phyloP scores from a whole-genome alignment of 2,329 filamentous ascomycete genomes.

The Nemania sp. region DNA sequence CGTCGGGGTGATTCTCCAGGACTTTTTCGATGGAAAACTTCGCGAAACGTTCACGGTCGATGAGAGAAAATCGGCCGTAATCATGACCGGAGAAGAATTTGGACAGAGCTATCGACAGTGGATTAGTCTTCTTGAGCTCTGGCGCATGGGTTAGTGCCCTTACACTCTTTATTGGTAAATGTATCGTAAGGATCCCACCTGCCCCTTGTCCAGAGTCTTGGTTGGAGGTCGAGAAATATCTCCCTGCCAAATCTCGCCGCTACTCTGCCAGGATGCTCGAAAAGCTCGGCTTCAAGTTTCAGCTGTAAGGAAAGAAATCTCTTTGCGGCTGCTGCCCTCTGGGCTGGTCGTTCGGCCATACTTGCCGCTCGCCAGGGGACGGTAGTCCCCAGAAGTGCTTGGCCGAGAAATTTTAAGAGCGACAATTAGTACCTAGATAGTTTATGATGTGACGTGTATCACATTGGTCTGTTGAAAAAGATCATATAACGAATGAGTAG shows the following conservation, averaged over 20 bases:
- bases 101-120: neutral
- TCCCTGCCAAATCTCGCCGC: neutral
- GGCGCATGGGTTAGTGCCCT: neutral
- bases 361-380: no score
- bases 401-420: no score
- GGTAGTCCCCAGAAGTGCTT: no score
- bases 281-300: slow-evolving; percentile 10
- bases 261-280: neutral
- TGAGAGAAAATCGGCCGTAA: neutral
- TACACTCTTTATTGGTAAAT: slow-evolving; percentile 9
- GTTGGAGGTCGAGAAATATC: no score
- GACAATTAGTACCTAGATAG: no score
- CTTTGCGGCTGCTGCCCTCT: neutral
- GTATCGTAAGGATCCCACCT: slow-evolving; percentile 20
- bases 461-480: no score
- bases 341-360: slow-evolving; percentile 3
- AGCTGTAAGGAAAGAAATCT: neutral
- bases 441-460: no score
- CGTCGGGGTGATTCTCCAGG: slow-evolving; percentile 21
- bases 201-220: neutral
- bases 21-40: slow-evolving; percentile 27
- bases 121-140: neutral
- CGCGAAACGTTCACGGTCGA: slow-evolving; percentile 28
- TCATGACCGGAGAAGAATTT: slow-evolving; percentile 13
- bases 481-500: no score